These are phyloP conservation scores for Colletotrichum lupini DNA, from an alignment of 2,329 filamentous ascomycete species.

Conservation along the genomic window DNA sequence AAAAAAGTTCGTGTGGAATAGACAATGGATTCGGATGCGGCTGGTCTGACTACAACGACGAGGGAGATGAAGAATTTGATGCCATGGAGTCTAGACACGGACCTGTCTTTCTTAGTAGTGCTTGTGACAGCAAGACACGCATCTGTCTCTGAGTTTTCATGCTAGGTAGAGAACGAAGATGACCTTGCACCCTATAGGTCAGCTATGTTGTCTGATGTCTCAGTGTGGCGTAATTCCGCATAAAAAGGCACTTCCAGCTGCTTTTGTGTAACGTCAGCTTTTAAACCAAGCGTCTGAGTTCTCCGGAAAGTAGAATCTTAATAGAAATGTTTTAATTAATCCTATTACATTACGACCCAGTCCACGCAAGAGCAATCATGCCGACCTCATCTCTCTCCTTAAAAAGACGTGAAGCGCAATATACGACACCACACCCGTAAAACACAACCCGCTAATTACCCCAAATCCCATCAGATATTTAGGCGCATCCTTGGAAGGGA, in stretches of 20 bases:
- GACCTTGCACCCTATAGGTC: not conserved
- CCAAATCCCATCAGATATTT: constrained; percentile 58
- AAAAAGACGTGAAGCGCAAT: constrained; percentile 19
- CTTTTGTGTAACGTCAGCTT: not conserved
- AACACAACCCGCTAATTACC: constrained; percentile 34
- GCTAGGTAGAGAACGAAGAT: too few species aligned
- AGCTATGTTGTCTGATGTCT: not conserved
- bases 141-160: not conserved
- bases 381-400: not conserved
- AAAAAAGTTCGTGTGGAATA: too few species aligned
- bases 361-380: not conserved
- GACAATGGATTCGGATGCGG: too few species aligned
- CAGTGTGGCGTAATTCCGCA: not conserved
- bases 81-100: too few species aligned
- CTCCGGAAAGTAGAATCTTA: not conserved
- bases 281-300: not conserved
- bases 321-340: not conserved
- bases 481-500: constrained; percentile 58
- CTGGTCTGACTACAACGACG: too few species aligned
- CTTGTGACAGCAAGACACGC: not conserved
- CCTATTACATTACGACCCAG: too few species aligned
- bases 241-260: not conserved
- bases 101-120: too few species aligned
- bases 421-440: constrained; percentile 25
- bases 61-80: too few species aligned